Conservation (phyloP, 164 flowering plant genomes). For the Warburgia ugandensis region DNA sequence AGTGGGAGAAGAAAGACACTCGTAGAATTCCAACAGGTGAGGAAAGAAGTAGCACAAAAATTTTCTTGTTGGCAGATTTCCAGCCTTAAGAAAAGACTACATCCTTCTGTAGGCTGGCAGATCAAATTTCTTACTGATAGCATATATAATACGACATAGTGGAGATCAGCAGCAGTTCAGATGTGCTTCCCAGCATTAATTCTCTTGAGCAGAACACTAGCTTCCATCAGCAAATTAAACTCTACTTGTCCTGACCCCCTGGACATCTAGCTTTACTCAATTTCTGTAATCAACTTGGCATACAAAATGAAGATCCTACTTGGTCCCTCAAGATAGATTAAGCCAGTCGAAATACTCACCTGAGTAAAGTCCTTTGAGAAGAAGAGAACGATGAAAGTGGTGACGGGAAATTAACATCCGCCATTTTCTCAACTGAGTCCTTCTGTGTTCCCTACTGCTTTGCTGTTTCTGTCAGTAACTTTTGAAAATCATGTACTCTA, state of each 20-base stretch:
- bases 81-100: neutral
- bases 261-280: neutral
- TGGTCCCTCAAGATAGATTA: too few relatives aligned
- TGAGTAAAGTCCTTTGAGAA: slow-evolving; percentile 1
- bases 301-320: neutral
- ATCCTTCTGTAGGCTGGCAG: too few relatives aligned
- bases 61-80: neutral
- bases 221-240: too few relatives aligned
- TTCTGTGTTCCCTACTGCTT: neutral
- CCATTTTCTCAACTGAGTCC: neutral
- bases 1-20: too few relatives aligned
- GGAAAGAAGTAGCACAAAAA: neutral
- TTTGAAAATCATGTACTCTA: neutral
- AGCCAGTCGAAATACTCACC: too few relatives aligned
- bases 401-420: neutral
- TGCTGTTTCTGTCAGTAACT: neutral
- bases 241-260: too few relatives aligned
- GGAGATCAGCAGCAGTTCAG: too few relatives aligned
- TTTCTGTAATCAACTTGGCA: neutral
- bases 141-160: neutral
- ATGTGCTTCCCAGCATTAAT: too few relatives aligned
- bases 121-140: neutral
- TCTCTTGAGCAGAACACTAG: too few relatives aligned
- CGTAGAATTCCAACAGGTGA: neutral
- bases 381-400: slow-evolving; percentile 3